These are phyloP conservation scores for Chimonanthus praecox DNA, from an alignment of 164 flowering plant genomes.

Conservation along the genomic window DNA sequence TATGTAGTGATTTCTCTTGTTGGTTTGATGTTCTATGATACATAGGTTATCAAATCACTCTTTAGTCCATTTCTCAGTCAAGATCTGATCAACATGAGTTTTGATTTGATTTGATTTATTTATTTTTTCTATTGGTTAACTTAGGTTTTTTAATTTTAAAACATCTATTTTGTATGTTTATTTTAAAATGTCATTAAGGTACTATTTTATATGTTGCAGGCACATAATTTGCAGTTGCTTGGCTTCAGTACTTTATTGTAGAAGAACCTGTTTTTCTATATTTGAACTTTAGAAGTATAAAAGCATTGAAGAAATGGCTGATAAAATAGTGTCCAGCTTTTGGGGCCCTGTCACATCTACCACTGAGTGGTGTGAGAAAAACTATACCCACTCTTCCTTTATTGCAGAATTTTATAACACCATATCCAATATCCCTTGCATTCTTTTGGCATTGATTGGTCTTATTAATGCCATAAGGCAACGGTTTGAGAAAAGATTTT, in stretches of 20 bases:
- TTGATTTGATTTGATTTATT: neutral
- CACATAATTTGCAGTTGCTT: conserved; percentile 5
- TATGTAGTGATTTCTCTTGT: neutral
- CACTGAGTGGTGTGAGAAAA: conserved; percentile 77
- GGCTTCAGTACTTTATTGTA: neutral
- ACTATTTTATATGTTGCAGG: conserved; percentile 14
- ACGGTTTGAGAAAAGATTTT: conserved; percentile 83
- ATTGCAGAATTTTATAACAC: conserved; percentile 85
- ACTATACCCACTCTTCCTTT: conserved; percentile 62
- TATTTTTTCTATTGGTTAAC: neutral
- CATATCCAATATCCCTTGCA: conserved; percentile 60
- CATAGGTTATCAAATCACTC: neutral
- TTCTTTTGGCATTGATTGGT: conserved; percentile 71
- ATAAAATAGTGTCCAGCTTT: conserved; percentile 49
- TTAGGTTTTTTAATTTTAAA: no score
- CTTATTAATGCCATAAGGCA: conserved; percentile 70
- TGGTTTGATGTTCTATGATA: neutral
- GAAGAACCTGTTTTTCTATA: conserved; percentile 1
- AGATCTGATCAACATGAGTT: neutral
- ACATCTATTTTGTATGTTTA: neutral
- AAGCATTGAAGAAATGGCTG: conserved; percentile 39
- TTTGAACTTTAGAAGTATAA: conserved; percentile 1
- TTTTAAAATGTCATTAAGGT: neutral
- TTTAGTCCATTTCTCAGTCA: neutral
- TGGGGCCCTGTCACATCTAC: conserved; percentile 93